Evolutionary conservation across 192 early-diverging fungal species (phyloP), one percentile per base, ranked within the genome.

Genomic region (Phlyctochytrium arcticum): DNA sequence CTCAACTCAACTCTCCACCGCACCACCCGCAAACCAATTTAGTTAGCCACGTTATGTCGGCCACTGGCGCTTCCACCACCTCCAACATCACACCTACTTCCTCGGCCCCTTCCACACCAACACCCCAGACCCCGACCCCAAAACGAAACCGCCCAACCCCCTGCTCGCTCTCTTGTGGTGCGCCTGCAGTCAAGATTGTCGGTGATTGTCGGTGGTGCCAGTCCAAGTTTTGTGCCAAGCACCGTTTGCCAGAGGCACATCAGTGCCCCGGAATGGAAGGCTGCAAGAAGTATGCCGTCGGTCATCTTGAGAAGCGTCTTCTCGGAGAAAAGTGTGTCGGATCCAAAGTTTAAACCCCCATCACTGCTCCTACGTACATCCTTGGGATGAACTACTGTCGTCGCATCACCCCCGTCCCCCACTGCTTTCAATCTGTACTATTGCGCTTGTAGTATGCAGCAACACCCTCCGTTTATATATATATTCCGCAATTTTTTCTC

Each of bases 241-340:
- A 90, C 75, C 78, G 89, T 8, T 60, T 90, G 21, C 86, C 88
- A 29, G 89, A 90, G 63, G 79, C 83, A 27, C 89, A 90, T 70
- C 72, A 74, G 47, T 90, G 89, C 71, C 69, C 74, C n/a, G 86
- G 88, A 50, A 60, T 90, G 23, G 73, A 76, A 23, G 73, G 67
- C 24, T 88, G 86, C 54, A 77, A 74, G 32, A 67, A 80, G 62
- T 77, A 83, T 44, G 80, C 78, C 58, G 79, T 78, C 55, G 82
- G 85, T 63, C 56, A 75, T 54, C 75, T 80, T 39, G 80, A 75
- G 57, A 73, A 72, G 48, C 84, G 81, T 59, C 62, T 90, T 26
- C 53, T 89, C 35, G 74, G 72, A 60, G 88, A 90, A 60, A 86
- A 86, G 70, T 87, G 85, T 54, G 85, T 89, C 10, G 86, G 80